phyloP scores from a whole-genome alignment of 2,329 filamentous ascomycete genomes.

The Didymosphaeria variabile region DNA sequence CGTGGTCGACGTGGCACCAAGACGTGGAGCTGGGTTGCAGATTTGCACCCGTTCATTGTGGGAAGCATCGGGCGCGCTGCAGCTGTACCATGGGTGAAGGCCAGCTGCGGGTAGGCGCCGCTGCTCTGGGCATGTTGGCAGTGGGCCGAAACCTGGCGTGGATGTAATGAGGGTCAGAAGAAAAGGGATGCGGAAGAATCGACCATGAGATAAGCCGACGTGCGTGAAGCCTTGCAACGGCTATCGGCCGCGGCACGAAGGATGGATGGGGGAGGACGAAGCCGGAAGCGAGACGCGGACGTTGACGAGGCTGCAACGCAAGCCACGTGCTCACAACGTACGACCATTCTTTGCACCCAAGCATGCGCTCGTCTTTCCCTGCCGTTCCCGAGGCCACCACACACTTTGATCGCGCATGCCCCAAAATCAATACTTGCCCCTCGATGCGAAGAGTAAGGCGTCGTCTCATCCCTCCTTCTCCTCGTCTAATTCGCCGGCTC shows the following conservation, averaged over 20 bases:
- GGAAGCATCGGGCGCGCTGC: neutral
- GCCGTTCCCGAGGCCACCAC: neutral
- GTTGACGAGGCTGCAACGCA: neutral
- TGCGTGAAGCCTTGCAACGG: conserved; percentile 1
- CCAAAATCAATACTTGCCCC: conserved; percentile 10
- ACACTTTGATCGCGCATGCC: neutral
- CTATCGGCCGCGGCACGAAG: neutral
- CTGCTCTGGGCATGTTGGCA: neutral
- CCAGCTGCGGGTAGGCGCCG: neutral
- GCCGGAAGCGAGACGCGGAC: neutral
- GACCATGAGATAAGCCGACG: neutral
- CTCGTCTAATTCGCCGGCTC: neutral
- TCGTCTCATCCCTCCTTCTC: conserved; percentile 3
- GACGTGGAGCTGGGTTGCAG: neutral
- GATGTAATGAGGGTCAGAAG: no score
- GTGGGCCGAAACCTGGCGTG: neutral
- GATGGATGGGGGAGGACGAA: neutral
- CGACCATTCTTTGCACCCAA: neutral
- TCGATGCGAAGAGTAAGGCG: conserved; percentile 10
- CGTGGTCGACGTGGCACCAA: neutral
- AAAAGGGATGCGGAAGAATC: no score
- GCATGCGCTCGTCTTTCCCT: conserved; percentile 4
- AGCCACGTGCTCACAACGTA: conserved; percentile 6
- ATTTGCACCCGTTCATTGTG: neutral
- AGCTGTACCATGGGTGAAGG: neutral